Conservation (phyloP, 202 grass and related monocot genomes). For the Panicum hallii region DNA sequence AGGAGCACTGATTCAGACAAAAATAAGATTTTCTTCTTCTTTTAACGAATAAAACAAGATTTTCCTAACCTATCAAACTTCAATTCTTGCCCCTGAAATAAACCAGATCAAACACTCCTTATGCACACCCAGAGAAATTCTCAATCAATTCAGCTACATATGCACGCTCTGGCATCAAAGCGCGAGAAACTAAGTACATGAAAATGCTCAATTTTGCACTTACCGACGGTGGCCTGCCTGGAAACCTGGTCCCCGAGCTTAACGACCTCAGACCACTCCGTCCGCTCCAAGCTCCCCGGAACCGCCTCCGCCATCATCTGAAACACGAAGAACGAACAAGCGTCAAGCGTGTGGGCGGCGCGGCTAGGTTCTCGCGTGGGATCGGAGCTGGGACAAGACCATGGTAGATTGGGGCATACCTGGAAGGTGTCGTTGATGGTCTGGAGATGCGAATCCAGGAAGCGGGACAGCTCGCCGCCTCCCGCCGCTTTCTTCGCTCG, state of each 20-base stretch:
- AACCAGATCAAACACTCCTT: neutral
- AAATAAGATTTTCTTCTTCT: no score
- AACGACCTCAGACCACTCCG: constrained; percentile 81
- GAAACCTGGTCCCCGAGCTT: constrained; percentile 75
- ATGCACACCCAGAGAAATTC: neutral
- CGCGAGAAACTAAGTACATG: neutral
- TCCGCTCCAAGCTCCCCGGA: constrained; percentile 57
- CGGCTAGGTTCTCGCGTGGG: constrained; percentile 5
- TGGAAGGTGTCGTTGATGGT: constrained; percentile 78
- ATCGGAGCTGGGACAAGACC: neutral
- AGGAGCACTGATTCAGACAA: neutral
- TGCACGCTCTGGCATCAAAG: neutral
- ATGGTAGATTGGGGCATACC: constrained; percentile 42
- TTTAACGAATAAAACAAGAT: neutral
- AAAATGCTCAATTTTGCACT: constrained; percentile 5
- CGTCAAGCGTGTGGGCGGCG: neutral
- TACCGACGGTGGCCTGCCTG: constrained; percentile 84
- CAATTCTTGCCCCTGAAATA: neutral
- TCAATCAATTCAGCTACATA: neutral
- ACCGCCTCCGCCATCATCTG: constrained; percentile 72
- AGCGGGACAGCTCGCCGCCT: constrained; percentile 57
- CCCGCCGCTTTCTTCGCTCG: constrained; percentile 32
- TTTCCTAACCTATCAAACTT: neutral
- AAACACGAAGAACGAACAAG: neutral
- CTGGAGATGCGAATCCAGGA: constrained; percentile 62